phyloP scores from a whole-genome alignment of 148 eudicot genomes.

The Hydrangea macrophylla region DNA sequence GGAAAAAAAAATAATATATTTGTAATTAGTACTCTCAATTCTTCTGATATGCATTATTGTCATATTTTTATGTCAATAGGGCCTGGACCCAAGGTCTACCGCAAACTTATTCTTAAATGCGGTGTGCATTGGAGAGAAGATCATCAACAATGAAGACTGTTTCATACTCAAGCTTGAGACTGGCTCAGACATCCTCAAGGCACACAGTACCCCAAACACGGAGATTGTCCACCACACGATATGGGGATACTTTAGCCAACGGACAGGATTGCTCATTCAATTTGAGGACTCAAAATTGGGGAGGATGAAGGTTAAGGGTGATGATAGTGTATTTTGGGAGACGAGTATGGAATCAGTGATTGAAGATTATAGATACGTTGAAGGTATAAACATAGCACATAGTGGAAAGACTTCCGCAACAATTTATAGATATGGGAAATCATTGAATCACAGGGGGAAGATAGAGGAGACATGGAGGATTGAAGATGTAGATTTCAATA shows the following conservation, averaged over 20 bases:
- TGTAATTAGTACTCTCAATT: too few relatives aligned
- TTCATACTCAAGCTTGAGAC: constrained; percentile 52
- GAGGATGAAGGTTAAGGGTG: constrained; percentile 33
- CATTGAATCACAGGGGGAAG: constrained; percentile 33
- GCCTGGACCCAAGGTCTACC: constrained; percentile 64
- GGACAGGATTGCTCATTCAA: constrained; percentile 49
- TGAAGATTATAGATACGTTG: constrained; percentile 51
- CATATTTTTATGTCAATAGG: constrained; percentile 25
- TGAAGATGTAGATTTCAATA: constrained; percentile 64
- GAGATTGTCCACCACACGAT: constrained; percentile 56
- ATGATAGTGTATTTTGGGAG: constrained; percentile 52
- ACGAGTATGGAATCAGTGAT: constrained; percentile 51
- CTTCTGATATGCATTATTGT: background rate
- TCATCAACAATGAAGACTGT: constrained; percentile 46
- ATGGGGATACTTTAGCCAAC: constrained; percentile 67
- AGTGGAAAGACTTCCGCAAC: constrained; percentile 46
- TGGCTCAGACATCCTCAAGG: constrained; percentile 29
- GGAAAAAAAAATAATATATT: too few relatives aligned
- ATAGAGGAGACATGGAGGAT: constrained; percentile 63
- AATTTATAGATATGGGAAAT: constrained; percentile 47
- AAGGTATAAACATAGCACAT: constrained; percentile 60
- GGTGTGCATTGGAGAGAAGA: constrained; percentile 54
- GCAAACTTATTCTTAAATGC: constrained; percentile 58
- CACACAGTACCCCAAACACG: constrained; percentile 48
- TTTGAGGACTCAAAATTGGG: constrained; percentile 49